Conservation (phyloP, 768 basidiomycete species). For the Tylopilus plumbeoviolaceoides region DNA sequence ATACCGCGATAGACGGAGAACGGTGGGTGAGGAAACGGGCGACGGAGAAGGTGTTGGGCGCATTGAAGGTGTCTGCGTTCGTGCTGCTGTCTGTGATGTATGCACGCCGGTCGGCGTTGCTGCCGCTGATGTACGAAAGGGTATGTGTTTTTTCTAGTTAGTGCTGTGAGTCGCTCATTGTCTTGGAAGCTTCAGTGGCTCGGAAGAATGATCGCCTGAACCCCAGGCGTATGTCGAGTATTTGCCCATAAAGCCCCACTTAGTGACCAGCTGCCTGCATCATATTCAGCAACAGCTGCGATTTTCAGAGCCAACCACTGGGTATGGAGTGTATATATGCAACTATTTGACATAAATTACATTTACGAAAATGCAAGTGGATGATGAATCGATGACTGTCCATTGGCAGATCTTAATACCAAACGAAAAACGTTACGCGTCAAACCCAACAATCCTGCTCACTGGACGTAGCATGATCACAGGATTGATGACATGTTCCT, state of each 20-base stretch:
- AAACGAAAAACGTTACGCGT: conserved; percentile 15
- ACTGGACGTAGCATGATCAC: conserved; percentile 56
- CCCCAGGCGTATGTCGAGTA: too few relatives aligned
- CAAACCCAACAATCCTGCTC: conserved; percentile 58
- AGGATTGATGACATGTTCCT: conserved; percentile 43
- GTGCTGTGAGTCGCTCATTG: not conserved
- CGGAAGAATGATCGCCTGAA: not conserved
- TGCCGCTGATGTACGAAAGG: not conserved
- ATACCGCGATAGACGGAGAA: conserved; percentile 35
- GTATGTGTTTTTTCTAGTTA: not conserved
- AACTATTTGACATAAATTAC: conserved; percentile 23
- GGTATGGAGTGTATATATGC: conserved; percentile 7
- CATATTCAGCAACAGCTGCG: not conserved
- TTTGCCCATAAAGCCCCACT: too few relatives aligned
- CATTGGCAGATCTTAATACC: not conserved
- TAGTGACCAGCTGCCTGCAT: too few relatives aligned
- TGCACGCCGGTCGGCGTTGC: conserved; percentile 3
- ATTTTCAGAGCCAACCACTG: not conserved
- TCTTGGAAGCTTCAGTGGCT: not conserved
- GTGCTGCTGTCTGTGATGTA: conserved; percentile 7
- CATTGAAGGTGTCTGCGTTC: conserved; percentile 2
- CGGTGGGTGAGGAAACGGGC: conserved; percentile 27
- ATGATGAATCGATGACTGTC: not conserved
- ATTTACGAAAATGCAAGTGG: not conserved
- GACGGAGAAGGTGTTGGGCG: not conserved